phyloP scores from a whole-genome alignment of 2,329 filamentous ascomycete genomes.

The Ophiostoma australiae region DNA sequence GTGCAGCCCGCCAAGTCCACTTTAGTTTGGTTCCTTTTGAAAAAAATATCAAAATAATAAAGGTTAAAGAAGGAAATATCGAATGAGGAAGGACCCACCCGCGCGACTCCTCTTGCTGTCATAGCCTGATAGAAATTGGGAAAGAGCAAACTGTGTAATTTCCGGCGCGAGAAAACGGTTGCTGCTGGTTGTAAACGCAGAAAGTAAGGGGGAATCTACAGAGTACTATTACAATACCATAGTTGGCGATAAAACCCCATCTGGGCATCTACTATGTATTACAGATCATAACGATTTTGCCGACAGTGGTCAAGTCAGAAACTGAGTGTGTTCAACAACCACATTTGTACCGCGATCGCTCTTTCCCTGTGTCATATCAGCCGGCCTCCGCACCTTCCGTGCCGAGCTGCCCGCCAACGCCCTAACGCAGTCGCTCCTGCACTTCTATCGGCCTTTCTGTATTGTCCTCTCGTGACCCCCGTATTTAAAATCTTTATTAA shows the following conservation, averaged over 20 bases:
- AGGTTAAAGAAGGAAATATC: neutral
- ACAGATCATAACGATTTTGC: too few relatives aligned
- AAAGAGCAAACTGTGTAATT: slow-evolving; percentile 20
- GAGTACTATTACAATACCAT: neutral
- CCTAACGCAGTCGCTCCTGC: neutral
- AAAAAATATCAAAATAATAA: neutral
- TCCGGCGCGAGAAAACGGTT: slow-evolving; percentile 14
- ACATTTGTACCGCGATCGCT: neutral
- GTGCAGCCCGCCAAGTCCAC: neutral
- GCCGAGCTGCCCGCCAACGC: neutral
- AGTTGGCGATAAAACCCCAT: neutral
- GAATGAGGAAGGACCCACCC: slow-evolving; percentile 14
- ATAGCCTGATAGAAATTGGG: slow-evolving; percentile 12
- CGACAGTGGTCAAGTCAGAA: too few relatives aligned
- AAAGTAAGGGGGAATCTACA: neutral
- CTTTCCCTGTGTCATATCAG: neutral
- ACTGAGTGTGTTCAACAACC: neutral
- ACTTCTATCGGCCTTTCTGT: neutral
- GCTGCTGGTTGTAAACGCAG: neutral
- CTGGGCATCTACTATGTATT: too few relatives aligned
- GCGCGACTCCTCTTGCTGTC: neutral
- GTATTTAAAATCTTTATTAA: neutral
- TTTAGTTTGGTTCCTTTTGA: neutral
- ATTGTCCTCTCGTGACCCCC: neutral
- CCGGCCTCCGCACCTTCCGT: neutral